Conservation (phyloP, 2,329 filamentous ascomycete species). For the Lojkania enalia region DNA sequence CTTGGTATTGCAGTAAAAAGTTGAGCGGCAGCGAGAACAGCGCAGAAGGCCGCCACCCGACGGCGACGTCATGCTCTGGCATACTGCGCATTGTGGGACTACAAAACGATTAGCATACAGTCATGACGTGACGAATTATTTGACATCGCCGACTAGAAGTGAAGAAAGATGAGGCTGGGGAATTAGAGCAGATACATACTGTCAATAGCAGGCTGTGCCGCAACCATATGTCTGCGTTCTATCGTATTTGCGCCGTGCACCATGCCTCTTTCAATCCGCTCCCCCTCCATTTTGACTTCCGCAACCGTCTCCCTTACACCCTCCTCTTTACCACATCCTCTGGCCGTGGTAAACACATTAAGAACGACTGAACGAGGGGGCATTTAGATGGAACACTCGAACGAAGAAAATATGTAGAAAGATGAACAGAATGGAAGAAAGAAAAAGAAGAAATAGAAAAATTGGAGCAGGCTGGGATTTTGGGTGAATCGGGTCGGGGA, state of each 20-base stretch:
- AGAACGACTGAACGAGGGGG: conserved; percentile 42
- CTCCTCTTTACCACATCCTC: conserved; percentile 32
- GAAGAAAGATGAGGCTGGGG: no score
- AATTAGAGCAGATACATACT: background rate
- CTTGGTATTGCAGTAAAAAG: conserved; percentile 55
- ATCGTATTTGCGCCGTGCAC: background rate
- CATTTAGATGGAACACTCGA: conserved; percentile 23
- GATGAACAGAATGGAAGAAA: conserved; percentile 12
- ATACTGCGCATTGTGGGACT: conserved; percentile 18
- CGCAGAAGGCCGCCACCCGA: conserved; percentile 23
- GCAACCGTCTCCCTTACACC: conserved; percentile 21
- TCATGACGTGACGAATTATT: background rate
- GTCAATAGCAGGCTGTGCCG: conserved; percentile 3
- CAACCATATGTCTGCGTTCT: conserved; percentile 12
- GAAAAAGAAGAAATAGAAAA: conserved; percentile 12
- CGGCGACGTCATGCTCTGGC: conserved; percentile 28
- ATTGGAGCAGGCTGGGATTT: conserved; percentile 1
- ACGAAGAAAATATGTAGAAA: conserved; percentile 1
- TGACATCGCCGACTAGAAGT: no score
- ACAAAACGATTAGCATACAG: conserved; percentile 1
- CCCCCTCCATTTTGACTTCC: conserved; percentile 13
- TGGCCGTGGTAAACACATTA: conserved; percentile 42
- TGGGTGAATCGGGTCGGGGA: conserved; percentile 13
- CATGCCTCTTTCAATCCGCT: conserved; percentile 14
- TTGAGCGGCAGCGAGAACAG: conserved; percentile 54